Conservation (phyloP, 768 basidiomycete species). For the Glaciozyma antarctica region DNA sequence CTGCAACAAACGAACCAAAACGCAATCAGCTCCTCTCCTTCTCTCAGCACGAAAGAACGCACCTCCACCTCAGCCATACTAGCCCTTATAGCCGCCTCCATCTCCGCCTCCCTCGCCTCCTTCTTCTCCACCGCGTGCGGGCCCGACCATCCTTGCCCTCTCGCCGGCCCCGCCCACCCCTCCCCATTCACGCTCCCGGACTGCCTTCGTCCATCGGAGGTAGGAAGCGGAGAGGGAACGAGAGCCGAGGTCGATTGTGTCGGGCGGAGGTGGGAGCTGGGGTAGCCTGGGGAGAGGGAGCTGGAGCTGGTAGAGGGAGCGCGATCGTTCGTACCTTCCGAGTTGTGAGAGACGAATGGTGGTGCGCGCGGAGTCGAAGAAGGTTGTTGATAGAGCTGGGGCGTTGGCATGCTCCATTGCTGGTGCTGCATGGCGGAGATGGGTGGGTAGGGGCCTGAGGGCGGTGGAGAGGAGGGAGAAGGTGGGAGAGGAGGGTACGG, state of each 20-base stretch:
- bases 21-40: neutral
- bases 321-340: neutral
- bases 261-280: no score
- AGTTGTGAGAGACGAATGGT: neutral
- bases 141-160: no score
- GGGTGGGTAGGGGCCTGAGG: neutral
- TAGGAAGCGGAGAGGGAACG: no score
- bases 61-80: neutral
- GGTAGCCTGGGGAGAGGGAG: no score
- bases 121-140: neutral
- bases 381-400: no score
- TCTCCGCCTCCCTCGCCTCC: neutral
- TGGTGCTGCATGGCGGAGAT: neutral
- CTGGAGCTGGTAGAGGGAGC: no score
- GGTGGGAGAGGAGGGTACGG: neutral
- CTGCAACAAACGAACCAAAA: neutral
- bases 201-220: no score
- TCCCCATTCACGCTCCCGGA: no score
- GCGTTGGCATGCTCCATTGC: neutral
- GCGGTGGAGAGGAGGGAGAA: neutral
- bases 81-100: neutral
- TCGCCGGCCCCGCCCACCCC: no score
- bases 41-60: neutral
- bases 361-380: neutral
- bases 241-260: no score